phyloP scores from a whole-genome alignment of 148 eudicot genomes.

The Dianthus caryophyllus region DNA sequence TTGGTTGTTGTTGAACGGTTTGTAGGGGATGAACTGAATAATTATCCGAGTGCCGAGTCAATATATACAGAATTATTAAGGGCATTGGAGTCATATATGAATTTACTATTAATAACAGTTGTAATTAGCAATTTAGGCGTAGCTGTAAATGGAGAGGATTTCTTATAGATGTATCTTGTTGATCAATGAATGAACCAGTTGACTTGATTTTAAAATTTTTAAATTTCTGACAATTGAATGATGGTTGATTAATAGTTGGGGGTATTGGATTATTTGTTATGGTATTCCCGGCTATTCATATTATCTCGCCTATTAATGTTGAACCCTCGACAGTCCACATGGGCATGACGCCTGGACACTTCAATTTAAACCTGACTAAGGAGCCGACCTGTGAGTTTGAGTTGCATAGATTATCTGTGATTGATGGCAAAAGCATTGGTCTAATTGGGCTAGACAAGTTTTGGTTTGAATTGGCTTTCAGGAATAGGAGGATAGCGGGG shows the following conservation, averaged over 20 bases:
- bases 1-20: not conserved
- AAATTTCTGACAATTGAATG: not conserved
- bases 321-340: not conserved
- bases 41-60: slow-evolving; percentile 3
- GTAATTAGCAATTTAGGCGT: not conserved
- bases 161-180: not conserved
- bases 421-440: slow-evolving; percentile 1
- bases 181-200: not conserved
- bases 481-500: slow-evolving; percentile 1
- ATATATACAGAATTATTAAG: not conserved
- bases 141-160: not conserved
- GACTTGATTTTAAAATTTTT: too few species aligned
- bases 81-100: not conserved
- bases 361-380: not conserved
- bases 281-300: not conserved
- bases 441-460: not conserved
- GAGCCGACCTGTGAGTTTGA: not conserved
- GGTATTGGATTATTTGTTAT: not conserved
- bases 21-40: not conserved
- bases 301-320: not conserved
- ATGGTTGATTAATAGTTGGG: not conserved
- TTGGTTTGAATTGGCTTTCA: not conserved
- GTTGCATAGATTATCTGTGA: not conserved
- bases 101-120: not conserved
- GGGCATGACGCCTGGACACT: not conserved